phyloP scores from a whole-genome alignment of 2,329 filamentous ascomycete genomes.

The Gaeumannomyces sp. region DNA sequence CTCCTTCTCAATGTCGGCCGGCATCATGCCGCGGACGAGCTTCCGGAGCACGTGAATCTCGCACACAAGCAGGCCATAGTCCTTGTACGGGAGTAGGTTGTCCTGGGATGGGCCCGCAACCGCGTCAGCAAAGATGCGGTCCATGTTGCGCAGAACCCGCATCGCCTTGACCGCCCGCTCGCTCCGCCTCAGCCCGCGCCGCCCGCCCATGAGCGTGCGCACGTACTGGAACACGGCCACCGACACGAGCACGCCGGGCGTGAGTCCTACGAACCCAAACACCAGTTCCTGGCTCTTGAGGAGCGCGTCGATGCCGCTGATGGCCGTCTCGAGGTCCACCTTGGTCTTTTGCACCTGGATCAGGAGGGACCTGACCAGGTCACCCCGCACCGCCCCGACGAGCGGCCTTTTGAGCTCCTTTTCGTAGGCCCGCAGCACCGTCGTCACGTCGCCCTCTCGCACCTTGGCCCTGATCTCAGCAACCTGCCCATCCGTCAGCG shows the following conservation, averaged over 20 bases:
- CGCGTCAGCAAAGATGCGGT: slow-evolving; percentile 68
- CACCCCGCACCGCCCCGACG: slow-evolving; percentile 74
- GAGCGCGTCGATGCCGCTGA: slow-evolving; percentile 89
- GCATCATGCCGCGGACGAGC: slow-evolving; percentile 61
- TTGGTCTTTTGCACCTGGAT: slow-evolving; percentile 99
- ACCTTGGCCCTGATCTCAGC: slow-evolving; percentile 72
- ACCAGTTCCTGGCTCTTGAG: slow-evolving; percentile 95
- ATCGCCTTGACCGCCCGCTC: slow-evolving; percentile 64
- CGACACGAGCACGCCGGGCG: slow-evolving; percentile 84
- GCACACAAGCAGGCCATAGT: slow-evolving; percentile 83
- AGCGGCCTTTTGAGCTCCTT: slow-evolving; percentile 79
- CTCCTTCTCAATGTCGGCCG: slow-evolving; percentile 69
- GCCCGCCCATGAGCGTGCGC: slow-evolving; percentile 59
- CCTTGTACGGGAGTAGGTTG: slow-evolving; percentile 79
- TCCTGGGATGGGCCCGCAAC: slow-evolving; percentile 48
- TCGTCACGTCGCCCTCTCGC: slow-evolving; percentile 85
- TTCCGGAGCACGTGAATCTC: slow-evolving; percentile 79
- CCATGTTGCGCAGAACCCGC: slow-evolving; percentile 78
- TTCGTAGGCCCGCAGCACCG: slow-evolving; percentile 86
- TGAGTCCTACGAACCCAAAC: slow-evolving; percentile 94
- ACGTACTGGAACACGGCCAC: slow-evolving; percentile 71
- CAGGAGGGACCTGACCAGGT: slow-evolving; percentile 80
- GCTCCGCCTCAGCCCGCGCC: slow-evolving; percentile 59
- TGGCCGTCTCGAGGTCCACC: slow-evolving; percentile 92
- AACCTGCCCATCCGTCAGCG: slow-evolving; percentile 63